Percentiles rank a stretch among this genome's conserved stretches.
phyloP scores from a whole-genome alignment of 2,329 filamentous ascomycete genomes.

The Nemania sp. region DNA sequence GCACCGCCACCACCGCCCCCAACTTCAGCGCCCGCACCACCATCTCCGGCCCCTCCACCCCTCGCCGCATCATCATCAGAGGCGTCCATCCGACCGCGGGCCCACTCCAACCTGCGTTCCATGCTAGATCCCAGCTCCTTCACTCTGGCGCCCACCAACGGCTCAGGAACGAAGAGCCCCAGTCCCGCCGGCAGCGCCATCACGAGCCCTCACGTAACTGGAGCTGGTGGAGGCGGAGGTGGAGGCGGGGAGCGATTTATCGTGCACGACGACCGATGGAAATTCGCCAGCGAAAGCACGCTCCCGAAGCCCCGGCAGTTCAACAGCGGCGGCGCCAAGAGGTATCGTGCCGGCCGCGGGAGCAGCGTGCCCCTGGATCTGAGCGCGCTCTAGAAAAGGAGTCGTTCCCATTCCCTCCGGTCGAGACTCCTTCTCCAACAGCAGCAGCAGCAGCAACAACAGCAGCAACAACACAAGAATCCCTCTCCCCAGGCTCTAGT shows the following conservation, averaged over 20 bases:
- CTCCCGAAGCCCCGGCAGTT: conserved; percentile 87
- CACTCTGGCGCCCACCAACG: conserved; percentile 67
- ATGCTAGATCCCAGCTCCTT: conserved; percentile 78
- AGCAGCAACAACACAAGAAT: no score
- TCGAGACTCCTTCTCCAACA: conserved; percentile 5
- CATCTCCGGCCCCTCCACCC: conserved; percentile 48
- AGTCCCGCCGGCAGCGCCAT: conserved; percentile 46
- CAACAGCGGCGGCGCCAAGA: conserved; percentile 65
- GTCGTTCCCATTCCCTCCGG: conserved; percentile 9
- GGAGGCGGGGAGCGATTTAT: conserved; percentile 48
- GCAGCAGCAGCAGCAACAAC: no score
- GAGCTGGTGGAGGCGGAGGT: conserved; percentile 11
- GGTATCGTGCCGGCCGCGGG: conserved; percentile 86
- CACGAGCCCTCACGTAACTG: conserved; percentile 35
- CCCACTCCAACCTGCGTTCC: conserved; percentile 55
- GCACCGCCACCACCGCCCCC: conserved; percentile 45
- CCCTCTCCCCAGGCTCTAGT: no score
- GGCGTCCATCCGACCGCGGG: conserved; percentile 42
- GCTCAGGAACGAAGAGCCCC: conserved; percentile 51
- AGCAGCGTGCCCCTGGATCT: conserved; percentile 93
- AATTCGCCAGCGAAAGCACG: conserved; percentile 79
- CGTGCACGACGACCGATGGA: conserved; percentile 81
- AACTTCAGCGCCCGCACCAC: conserved; percentile 47
- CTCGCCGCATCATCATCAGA: conserved; percentile 41
- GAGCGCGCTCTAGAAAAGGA: conserved; percentile 52